Evolutionary conservation across 768 basidiomycete genomes (phyloP), one percentile per base, ranked within the genome.

Genomic region (Daedaleopsis sinensis): DNA sequence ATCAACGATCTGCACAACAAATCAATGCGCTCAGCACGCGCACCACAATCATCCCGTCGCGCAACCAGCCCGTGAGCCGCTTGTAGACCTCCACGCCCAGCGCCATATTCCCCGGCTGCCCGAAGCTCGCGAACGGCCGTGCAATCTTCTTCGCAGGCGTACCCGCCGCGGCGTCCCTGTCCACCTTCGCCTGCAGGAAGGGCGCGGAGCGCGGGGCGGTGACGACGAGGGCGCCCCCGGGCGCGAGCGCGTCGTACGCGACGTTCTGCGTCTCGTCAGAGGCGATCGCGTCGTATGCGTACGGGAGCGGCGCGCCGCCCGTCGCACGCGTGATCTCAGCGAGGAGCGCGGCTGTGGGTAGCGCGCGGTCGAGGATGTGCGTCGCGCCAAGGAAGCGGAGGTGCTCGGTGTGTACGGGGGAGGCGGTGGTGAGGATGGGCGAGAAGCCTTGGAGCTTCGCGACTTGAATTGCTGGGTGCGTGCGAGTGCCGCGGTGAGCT

Each of bases 381-480:
- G 67, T 70, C n/a, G 66, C 70, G 21, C 70, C 70, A 48, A 70
- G 52, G 2, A 59, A 54, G 23, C 16, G 52, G 55, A 66, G 66
- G 46, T 53, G 63, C 24, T 47, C 52, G 19, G 35, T 43, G 57
- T 73, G 67, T 55, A 63, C 62, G 9, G 53, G 52, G n/a, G 72
- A 73, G 10, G 70, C 70, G 27, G 71, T 72, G 32, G 68, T 63
- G 57, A 73, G 70, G 56, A 73, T 72, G 37, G 72, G 72, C 12
- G 58, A 51, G 64, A 70, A 72, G 13, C 70, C 69, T 13, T 70
- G 67, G 11, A 71, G 60, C 44, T 59, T 67, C 0, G 70, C 71
- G 12, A 71, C 47, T 49, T 73, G 72, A 19, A 73, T 68, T 2
- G 59, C 68, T 71, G n/a, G 18, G 21, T 9, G 15, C 4, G 24